Evolutionary conservation across 805 yeast species (phyloP).

Genomic region (Nakazawaea molendinolei): DNA sequence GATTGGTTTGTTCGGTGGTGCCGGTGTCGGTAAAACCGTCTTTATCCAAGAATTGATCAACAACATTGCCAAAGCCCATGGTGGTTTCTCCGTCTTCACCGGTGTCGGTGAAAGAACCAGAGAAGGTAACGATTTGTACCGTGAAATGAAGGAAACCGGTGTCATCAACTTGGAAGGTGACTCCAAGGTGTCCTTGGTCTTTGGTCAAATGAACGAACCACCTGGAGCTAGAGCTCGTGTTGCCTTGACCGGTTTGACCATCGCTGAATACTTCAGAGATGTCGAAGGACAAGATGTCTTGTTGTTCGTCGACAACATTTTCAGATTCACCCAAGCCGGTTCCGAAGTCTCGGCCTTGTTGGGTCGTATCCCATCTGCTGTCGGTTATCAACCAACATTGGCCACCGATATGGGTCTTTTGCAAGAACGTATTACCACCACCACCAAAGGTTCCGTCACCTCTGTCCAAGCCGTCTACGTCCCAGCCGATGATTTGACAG

Average conservation of each 20-base stretch:
- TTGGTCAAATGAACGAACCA: conserved; percentile 99
- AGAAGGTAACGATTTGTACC: conserved; percentile 99
- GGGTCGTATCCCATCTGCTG: conserved; percentile 99
- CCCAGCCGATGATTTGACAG: conserved; percentile 99
- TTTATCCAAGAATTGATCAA: conserved; percentile 99
- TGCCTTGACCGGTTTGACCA: conserved; percentile 98
- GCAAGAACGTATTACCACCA: conserved; percentile 99
- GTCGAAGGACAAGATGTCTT: conserved; percentile 99
- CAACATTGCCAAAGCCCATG: conserved; percentile 99
- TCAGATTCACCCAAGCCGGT: conserved; percentile 99
- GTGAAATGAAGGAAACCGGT: conserved; percentile 99
- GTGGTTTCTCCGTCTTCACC: conserved; percentile 99
- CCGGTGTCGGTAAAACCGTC: conserved; percentile 99
- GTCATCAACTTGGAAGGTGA: conserved; percentile 99
- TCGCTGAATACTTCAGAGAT: conserved; percentile 99
- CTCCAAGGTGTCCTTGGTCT: conserved; percentile 97
- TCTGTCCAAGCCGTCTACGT: conserved; percentile 99
- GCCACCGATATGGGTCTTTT: conserved; percentile 99
- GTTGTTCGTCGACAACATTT: conserved; percentile 98
- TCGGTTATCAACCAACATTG: conserved; percentile 99
- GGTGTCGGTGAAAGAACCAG: conserved; percentile 99
- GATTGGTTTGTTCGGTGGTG: conserved; percentile 99
- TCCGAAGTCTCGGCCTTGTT: conserved; percentile 99
- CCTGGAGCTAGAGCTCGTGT: conserved; percentile 99
- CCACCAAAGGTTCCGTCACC: conserved; percentile 99